Evolutionary conservation across 768 basidiomycete genomes (phyloP).

Genomic region (Mycena galopus): DNA sequence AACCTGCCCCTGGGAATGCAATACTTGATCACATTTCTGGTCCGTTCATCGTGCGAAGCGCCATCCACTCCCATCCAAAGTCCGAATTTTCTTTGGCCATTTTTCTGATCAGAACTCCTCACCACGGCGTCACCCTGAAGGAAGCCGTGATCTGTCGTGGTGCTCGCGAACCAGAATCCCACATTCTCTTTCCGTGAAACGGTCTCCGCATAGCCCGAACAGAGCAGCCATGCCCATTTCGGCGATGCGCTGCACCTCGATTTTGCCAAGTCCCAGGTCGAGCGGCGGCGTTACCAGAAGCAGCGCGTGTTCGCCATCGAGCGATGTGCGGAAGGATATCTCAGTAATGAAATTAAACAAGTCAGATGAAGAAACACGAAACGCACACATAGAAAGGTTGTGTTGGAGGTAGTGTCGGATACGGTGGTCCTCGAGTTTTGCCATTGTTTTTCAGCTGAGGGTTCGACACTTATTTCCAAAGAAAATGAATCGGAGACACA

Average conservation of each 20-base stretch:
- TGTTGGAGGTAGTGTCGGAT: constrained; percentile 64
- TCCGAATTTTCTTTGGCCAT: too few species aligned
- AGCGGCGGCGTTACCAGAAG: constrained; percentile 67
- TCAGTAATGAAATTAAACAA: background rate
- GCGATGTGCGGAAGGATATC: constrained; percentile 68
- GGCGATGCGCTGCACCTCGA: constrained; percentile 62
- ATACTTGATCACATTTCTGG: too few species aligned
- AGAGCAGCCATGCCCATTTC: constrained; percentile 58
- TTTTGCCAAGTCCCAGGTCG: constrained; percentile 64
- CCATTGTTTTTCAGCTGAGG: constrained; percentile 64
- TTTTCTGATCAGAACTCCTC: too few species aligned
- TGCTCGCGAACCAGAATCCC: too few species aligned
- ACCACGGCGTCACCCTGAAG: too few species aligned
- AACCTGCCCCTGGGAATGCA: too few species aligned
- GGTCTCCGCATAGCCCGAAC: background rate
- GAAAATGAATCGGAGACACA: constrained; percentile 60
- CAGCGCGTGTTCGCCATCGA: constrained; percentile 71
- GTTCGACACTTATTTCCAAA: constrained; percentile 27
- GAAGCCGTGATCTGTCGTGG: too few species aligned
- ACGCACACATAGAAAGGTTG: constrained; percentile 69
- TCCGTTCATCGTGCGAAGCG: too few species aligned
- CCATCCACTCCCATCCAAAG: too few species aligned
- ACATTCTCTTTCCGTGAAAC: background rate
- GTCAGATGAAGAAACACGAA: background rate
- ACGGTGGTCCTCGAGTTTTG: constrained; percentile 67